These are phyloP conservation scores for Trichoderma breve DNA, from an alignment of 2,329 filamentous ascomycete genomes.

Conservation along the genomic window DNA sequence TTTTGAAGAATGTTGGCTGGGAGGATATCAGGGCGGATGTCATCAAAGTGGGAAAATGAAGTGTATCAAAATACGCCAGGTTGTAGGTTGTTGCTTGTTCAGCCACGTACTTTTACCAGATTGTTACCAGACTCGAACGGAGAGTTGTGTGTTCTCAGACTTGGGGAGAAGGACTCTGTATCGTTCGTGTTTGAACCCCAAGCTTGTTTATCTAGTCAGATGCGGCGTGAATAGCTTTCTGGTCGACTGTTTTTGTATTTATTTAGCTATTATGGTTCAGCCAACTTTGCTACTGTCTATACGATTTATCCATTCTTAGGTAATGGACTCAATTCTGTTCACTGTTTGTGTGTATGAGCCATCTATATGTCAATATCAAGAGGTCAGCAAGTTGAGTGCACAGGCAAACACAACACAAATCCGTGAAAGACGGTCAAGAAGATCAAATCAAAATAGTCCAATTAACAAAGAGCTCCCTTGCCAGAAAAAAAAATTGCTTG, in stretches of 20 bases:
- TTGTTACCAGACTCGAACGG: not conserved
- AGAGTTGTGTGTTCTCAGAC: not conserved
- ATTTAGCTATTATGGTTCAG: constrained; percentile 11
- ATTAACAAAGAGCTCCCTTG: constrained; percentile 10
- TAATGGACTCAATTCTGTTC: not conserved
- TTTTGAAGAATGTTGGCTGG: constrained; percentile 66
- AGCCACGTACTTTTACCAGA: not conserved
- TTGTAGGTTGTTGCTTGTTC: constrained; percentile 2
- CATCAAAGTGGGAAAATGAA: constrained; percentile 28
- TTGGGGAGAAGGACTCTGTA: not conserved
- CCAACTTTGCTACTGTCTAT: not conserved
- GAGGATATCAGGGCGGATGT: constrained; percentile 56
- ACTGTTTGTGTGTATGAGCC: not conserved
- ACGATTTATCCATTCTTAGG: not conserved
- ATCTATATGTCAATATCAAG: not conserved
- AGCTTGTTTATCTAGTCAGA: not conserved
- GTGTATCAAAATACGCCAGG: not conserved
- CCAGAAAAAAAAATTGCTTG: constrained; percentile 2
- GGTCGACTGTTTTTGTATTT: not conserved
- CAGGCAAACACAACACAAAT: not conserved
- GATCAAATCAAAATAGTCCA: constrained; percentile 13
- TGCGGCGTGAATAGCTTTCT: not conserved
- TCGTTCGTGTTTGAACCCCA: not conserved
- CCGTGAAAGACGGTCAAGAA: not conserved
- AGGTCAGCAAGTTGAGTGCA: not conserved